Conservation (phyloP, 805 yeast genomes). For the Suhomyces pyralidae region DNA sequence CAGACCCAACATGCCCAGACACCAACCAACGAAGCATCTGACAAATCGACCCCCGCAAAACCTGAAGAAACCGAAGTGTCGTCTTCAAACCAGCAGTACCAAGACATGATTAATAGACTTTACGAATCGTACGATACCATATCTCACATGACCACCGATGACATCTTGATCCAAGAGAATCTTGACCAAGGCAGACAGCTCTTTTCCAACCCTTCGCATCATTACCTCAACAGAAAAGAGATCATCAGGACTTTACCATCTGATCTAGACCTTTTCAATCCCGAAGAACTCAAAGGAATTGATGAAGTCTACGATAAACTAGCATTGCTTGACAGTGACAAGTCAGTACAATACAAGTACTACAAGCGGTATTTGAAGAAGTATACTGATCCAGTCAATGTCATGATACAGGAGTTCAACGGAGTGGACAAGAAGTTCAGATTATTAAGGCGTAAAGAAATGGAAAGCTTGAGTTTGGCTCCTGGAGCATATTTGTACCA, state of each 20-base stretch:
- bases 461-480: conserved; percentile 23
- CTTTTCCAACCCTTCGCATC: conserved; percentile 31
- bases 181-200: conserved; percentile 36
- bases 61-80: neutral
- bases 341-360: conserved; percentile 35
- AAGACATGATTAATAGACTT: conserved; percentile 11
- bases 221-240: conserved; percentile 31
- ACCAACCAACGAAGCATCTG: neutral
- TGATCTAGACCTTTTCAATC: conserved; percentile 31
- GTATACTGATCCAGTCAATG: conserved; percentile 29
- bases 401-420: conserved; percentile 32
- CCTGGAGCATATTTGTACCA: conserved; percentile 29
- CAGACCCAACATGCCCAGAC: conserved; percentile 1
- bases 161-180: conserved; percentile 32
- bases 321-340: conserved; percentile 34
- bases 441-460: conserved; percentile 34
- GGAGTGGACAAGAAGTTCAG: conserved; percentile 37
- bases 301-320: conserved; percentile 31
- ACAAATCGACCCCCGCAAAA: neutral
- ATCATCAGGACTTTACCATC: conserved; percentile 33
- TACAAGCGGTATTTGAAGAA: conserved; percentile 31
- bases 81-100: conserved; percentile 4
- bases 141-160: conserved; percentile 38
- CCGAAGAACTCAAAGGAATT: conserved; percentile 26
- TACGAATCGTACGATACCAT: conserved; percentile 25